Evolutionary conservation across 495 filamentous ascomycete species (phyloP), one percentile per base, ranked within the genome.

Genomic region (Penicillium paradoxum): DNA sequence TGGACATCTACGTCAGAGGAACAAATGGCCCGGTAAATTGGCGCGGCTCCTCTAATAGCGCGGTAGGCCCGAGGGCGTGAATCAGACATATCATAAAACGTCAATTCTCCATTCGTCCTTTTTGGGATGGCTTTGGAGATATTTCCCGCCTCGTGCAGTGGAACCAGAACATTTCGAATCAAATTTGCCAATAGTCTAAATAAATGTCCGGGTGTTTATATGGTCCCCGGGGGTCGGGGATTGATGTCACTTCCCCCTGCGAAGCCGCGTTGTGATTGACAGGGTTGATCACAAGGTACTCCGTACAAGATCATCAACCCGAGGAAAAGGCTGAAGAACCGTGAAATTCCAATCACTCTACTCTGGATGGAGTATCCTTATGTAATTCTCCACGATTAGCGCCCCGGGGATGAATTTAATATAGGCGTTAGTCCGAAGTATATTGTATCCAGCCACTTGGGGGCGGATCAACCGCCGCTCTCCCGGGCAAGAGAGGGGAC

Each of bases 1-100:
- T 58, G 49, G 43, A 64, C 56, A 60, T 41, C 64, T 60, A 64
- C 63, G 65, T 68, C 65, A 68, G 63, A 68, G 63, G 18, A 36
- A 37, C 11, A 27, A 30, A 33, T 34, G 9, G 48, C 24, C 38
- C 49, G 27, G 6, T 17, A 49, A 36, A 46, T 57, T 65, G 59
- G 65, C 57, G 63, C 62, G 57, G 54, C 60, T 64, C 54, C 49
- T 55, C 55, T 49, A 67, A 67, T 62, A 65, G 59, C 56, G 57
- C 63, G 60, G 63, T 52, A 63, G 56, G 59, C 53, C 48, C 41
- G 54, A 65, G 30, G 46, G 22, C 44, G 42, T 53, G 27, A 39
- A 58, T 65, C 33, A 50, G 56, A 68, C 54, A 58, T 53, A 66
- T 66, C 70, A 66, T 57, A 62, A 34, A 37, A 37, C 2, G 17